Base-by-base conservation (phyloP, 2,329 filamentous ascomycete genomes). In the Pestalotiopsis sp. region DNA sequence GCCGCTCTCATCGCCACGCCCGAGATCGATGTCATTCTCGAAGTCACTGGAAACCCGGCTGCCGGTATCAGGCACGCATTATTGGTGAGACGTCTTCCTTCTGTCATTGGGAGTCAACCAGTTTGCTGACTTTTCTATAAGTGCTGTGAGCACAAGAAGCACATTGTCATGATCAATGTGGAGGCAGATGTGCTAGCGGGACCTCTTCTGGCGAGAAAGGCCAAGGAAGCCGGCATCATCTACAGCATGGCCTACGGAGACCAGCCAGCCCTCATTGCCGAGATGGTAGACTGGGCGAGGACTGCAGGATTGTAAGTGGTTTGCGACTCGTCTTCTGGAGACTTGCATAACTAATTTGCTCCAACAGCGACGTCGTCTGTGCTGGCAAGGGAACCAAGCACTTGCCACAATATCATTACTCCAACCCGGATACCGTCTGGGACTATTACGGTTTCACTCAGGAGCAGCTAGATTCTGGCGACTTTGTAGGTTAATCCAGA, bases 161-260 rank as follows among this genome's bases (percentile, higher is more conserved):
- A 84, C 73, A 83, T 84, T 63, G 82, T 84, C 31, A 83, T 84
- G 82, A 80, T 84, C 72, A 84, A 83, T 67, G 82, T 83, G 36
- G 82, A 84, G 73, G 82, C 81, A 31, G 81, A 85, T 71, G 80
- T 83, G 1, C 76, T 84, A 4, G 81, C 80, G 13, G 81, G 81
- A 2, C 82, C 81, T 7, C 72, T 83, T 1, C 73, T 84, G 2
- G 79, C 79, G 2, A 76, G 80, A 2, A 81, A 80, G 69, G 82
- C 82, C 1, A 75, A 79, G 64, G 82, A 83, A 72, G 81, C 81
- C 2, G 83, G 81, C 61, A 84, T 83, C 57, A 82, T 84, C 58
- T 83, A 84, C 75, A 82, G 78, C 7, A 84, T 84, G 81, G 83
- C 81, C 0, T 84, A 84, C 69, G 82, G 82, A 12, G 82, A 83